Percentiles rank a stretch among this genome's conserved stretches.
These are phyloP conservation scores for Ophiocordyceps unilateralis DNA, from an alignment of 2,329 filamentous ascomycete genomes.

Conservation along the genomic window DNA sequence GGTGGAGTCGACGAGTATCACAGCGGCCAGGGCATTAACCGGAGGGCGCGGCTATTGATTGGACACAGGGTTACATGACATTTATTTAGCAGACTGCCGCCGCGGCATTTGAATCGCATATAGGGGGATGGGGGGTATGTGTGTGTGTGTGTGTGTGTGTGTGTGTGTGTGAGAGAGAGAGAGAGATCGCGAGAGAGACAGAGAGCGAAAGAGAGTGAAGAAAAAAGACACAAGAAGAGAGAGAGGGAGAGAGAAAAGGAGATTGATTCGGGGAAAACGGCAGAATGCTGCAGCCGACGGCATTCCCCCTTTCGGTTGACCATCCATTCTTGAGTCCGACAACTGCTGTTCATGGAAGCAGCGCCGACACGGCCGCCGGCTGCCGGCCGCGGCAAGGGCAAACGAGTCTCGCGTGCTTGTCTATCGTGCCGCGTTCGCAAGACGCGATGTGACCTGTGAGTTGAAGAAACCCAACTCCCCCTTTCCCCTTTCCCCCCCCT, in stretches of 20 bases:
- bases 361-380: slow-evolving; percentile 6
- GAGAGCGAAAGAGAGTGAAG: too few relatives aligned
- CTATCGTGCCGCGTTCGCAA: slow-evolving; percentile 14
- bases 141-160: too few relatives aligned
- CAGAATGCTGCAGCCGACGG: background rate
- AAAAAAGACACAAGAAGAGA: too few relatives aligned
- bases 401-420: slow-evolving; percentile 15
- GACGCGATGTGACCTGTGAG: slow-evolving; percentile 16
- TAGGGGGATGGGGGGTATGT: background rate
- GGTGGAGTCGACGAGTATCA: background rate
- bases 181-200: too few relatives aligned
- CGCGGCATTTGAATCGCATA: background rate
- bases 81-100: background rate
- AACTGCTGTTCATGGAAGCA: slow-evolving; percentile 1
- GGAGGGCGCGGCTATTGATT: background rate
- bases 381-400: slow-evolving; percentile 5
- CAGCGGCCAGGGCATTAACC: background rate
- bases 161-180: too few relatives aligned
- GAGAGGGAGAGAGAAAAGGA: too few relatives aligned
- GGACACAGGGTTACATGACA: too few relatives aligned
- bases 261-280: too few relatives aligned
- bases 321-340: background rate
- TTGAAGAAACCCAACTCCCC: too few relatives aligned
- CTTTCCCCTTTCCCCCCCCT: too few relatives aligned
- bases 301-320: background rate